phyloP scores from a whole-genome alignment of 257 asterid species.

The Cinchona pubescens region DNA sequence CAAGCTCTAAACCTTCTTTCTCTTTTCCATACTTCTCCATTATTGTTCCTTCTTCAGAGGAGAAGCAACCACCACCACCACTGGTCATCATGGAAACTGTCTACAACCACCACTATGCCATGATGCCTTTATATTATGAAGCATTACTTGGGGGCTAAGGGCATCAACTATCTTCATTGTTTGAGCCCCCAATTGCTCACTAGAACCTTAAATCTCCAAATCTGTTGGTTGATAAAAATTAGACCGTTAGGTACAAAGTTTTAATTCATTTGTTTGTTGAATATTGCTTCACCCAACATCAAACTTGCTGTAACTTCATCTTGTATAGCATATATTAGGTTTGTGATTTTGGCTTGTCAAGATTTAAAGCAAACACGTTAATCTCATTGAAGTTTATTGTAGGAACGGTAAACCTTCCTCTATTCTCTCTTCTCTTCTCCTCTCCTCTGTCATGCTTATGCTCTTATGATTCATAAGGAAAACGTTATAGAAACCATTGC shows the following conservation, averaged over 20 bases:
- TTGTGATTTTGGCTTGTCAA: conserved; percentile 87
- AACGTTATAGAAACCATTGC: too few species aligned
- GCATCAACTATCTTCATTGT: conserved; percentile 84
- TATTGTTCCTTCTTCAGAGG: too few species aligned
- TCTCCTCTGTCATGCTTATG: too few species aligned
- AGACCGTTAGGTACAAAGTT: conserved; percentile 70
- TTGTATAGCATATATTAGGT: too few species aligned
- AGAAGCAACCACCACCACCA: too few species aligned
- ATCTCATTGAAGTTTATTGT: conserved; percentile 87
- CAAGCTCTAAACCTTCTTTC: too few species aligned
- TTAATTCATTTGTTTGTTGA: background rate
- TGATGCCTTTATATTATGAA: too few species aligned
- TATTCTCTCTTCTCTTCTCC: conserved; percentile 14
- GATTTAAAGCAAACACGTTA: conserved; percentile 91
- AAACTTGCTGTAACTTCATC: background rate
- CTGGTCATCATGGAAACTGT: too few species aligned
- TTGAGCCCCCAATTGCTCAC: conserved; percentile 79
- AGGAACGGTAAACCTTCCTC: conserved; percentile 72
- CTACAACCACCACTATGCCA: too few species aligned
- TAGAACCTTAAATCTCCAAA: conserved; percentile 94
- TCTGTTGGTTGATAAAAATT: conserved; percentile 84
- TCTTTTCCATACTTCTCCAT: too few species aligned
- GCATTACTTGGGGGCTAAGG: conserved; percentile 64
- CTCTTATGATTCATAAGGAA: too few species aligned
- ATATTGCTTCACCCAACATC: background rate